phyloP scores from a whole-genome alignment of 2,329 filamentous ascomycete genomes.

The Penicillium sp. region DNA sequence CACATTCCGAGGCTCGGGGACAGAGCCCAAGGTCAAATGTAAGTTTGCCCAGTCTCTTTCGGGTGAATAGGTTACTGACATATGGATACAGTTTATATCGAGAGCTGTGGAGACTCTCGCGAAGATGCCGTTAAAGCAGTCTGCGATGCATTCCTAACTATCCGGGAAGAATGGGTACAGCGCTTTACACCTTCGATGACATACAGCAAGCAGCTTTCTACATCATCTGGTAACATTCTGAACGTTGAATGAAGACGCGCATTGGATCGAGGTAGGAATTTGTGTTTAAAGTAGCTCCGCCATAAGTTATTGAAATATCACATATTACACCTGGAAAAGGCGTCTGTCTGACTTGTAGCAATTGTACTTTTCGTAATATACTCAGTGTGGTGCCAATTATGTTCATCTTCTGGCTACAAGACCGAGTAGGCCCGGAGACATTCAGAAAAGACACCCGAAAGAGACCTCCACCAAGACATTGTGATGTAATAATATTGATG shows the following conservation, averaged over 20 bases:
- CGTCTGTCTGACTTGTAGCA: neutral
- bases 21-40: conserved; percentile 67
- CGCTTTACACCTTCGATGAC: conserved; percentile 42
- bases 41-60: conserved; percentile 22
- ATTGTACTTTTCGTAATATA: neutral
- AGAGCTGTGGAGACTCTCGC: conserved; percentile 40
- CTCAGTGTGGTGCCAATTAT: too few species aligned
- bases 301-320: neutral
- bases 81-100: conserved; percentile 40
- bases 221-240: conserved; percentile 40
- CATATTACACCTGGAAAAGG: neutral
- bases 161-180: conserved; percentile 41
- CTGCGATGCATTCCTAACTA: conserved; percentile 38
- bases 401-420: too few species aligned
- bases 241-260: conserved; percentile 20
- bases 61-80: neutral
- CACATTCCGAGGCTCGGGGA: conserved; percentile 62
- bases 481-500: too few species aligned
- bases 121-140: conserved; percentile 39
- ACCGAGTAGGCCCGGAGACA: too few species aligned
- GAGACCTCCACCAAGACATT: too few species aligned
- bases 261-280: neutral
- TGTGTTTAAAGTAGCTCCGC: neutral
- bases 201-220: conserved; percentile 35
- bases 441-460: too few species aligned